phyloP scores from a whole-genome alignment of 2,329 filamentous ascomycete species.

The Acrodontium crateriforme region DNA sequence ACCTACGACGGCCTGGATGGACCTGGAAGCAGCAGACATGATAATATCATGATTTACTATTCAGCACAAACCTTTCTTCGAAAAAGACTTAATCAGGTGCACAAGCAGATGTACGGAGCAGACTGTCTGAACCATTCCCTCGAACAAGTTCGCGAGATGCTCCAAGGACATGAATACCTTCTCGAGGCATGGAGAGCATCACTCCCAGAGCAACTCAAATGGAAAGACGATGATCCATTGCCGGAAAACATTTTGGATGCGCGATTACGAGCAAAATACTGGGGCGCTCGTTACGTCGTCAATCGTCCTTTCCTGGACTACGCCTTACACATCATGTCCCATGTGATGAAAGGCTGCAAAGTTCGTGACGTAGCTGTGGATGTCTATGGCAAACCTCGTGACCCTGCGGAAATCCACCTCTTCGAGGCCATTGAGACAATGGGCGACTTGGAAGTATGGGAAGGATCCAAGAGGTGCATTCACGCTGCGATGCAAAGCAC shows the following conservation, averaged over 20 bases:
- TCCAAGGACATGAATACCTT: conserved; percentile 19
- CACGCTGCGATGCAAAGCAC: conserved; percentile 73
- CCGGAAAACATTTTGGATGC: conserved; percentile 66
- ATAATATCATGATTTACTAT: conserved; percentile 38
- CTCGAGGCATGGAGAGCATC: conserved; percentile 41
- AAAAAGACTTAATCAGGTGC: conserved; percentile 41
- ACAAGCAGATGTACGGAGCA: conserved; percentile 39
- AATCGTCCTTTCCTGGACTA: conserved; percentile 63
- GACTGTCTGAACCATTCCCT: conserved; percentile 12
- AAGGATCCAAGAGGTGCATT: conserved; percentile 40
- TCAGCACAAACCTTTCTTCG: conserved; percentile 48
- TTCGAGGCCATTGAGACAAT: conserved; percentile 22
- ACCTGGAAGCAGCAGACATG: conserved; percentile 8
- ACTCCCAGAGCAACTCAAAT: conserved; percentile 41
- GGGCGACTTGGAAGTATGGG: conserved; percentile 15
- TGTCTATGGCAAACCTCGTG: conserved; percentile 16
- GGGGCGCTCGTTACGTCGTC: conserved; percentile 80
- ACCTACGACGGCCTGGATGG: conserved; percentile 13
- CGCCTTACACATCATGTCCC: conserved; percentile 38
- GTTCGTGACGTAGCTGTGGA: conserved; percentile 18
- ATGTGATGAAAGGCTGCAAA: conserved; percentile 9
- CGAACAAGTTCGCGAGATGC: conserved; percentile 14
- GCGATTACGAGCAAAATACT: conserved; percentile 83
- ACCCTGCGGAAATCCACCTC: conserved; percentile 20
- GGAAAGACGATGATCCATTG: conserved; percentile 55